phyloP scores from a whole-genome alignment of 495 filamentous ascomycete species.

The Daldinia caldariorum region DNA sequence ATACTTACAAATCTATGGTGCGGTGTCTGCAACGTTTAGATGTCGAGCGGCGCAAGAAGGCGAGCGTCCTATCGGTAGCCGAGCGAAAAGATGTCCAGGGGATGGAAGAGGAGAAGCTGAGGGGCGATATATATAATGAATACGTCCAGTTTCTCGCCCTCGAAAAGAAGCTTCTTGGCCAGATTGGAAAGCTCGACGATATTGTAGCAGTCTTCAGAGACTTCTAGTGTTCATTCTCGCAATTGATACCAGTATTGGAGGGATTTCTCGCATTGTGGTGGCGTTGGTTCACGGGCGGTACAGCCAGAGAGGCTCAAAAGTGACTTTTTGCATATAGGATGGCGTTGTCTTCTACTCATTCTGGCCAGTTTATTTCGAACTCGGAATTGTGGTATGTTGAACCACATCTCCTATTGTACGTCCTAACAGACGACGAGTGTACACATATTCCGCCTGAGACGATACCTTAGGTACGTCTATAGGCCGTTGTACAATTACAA shows the following conservation, averaged over 20 bases:
- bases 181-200: constrained; percentile 83
- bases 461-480: not conserved
- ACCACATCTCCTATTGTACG: constrained; percentile 18
- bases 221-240: constrained; percentile 62
- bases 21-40: constrained; percentile 79
- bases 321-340: constrained; percentile 33
- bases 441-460: not conserved
- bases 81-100: constrained; percentile 85
- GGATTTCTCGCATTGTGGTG: constrained; percentile 46
- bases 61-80: constrained; percentile 75
- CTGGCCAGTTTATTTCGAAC: constrained; percentile 4
- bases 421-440: constrained; percentile 16
- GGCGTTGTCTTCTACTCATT: constrained; percentile 23
- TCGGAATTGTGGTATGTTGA: constrained; percentile 2
- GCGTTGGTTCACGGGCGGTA: constrained; percentile 40
- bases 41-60: constrained; percentile 72
- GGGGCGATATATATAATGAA: constrained; percentile 69
- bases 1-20: constrained; percentile 89
- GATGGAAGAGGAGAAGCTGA: constrained; percentile 79
- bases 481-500: not conserved
- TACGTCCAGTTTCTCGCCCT: constrained; percentile 73
- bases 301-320: constrained; percentile 28
- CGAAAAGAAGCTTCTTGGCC: constrained; percentile 79
- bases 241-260: constrained; percentile 31
- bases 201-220: constrained; percentile 84